phyloP scores from a whole-genome alignment of 75 land plant genomes.

The Selaginella tamariscina region DNA sequence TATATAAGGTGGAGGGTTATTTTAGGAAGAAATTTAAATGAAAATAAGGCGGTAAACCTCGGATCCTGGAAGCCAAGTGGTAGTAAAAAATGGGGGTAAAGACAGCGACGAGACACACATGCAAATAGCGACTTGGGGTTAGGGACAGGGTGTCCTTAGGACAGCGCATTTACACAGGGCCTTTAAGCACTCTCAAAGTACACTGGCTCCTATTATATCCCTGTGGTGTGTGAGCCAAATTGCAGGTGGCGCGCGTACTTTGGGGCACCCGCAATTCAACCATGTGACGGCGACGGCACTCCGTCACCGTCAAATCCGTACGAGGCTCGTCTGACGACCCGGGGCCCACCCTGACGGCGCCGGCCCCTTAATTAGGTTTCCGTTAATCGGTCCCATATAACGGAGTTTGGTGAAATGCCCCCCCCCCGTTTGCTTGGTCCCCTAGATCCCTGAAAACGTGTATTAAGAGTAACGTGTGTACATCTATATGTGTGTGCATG shows the following conservation, averaged over 20 bases:
- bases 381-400: background rate
- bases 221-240: background rate
- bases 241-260: conserved; percentile 1
- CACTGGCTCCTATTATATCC: background rate
- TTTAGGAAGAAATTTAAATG: no score
- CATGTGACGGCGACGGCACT: conserved; percentile 2
- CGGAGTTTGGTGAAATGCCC: background rate
- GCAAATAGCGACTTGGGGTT: background rate
- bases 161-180: background rate
- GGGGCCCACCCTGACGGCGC: background rate
- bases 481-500: background rate
- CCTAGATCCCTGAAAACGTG: background rate
- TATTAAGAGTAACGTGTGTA: background rate
- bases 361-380: background rate
- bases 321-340: background rate
- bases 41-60: no score
- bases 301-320: background rate
- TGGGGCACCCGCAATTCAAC: conserved; percentile 4
- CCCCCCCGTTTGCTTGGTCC: background rate
- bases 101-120: background rate
- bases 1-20: no score
- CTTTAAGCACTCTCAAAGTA: background rate
- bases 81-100: background rate
- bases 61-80: background rate
- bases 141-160: background rate